These are phyloP conservation scores for Microsporum ferrugineum DNA, from an alignment of 2,329 filamentous ascomycete species.

Conservation along the genomic window DNA sequence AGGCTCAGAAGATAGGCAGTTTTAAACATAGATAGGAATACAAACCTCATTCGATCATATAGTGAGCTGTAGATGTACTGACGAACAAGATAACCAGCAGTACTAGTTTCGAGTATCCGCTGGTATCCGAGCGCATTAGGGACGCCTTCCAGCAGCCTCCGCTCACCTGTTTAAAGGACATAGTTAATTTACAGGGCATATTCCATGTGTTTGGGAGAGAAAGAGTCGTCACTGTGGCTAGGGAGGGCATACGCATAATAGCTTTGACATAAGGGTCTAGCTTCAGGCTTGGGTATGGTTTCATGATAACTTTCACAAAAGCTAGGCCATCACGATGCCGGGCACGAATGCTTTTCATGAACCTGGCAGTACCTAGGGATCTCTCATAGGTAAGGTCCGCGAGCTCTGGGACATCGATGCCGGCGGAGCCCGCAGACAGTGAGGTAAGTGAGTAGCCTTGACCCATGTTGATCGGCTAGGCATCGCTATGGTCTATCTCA, in stretches of 20 bases:
- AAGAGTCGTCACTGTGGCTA: not conserved
- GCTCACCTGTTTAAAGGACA: constrained; percentile 51
- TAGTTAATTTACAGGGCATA: not conserved
- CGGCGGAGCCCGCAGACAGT: constrained; percentile 79
- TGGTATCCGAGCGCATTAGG: constrained; percentile 88
- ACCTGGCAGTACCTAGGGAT: constrained; percentile 78
- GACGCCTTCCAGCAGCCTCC: constrained; percentile 65
- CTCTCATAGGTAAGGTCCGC: constrained; percentile 85
- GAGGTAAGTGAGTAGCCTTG: constrained; percentile 93
- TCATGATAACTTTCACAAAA: constrained; percentile 88
- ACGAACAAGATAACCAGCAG: constrained; percentile 81
- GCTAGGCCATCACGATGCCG: constrained; percentile 82
- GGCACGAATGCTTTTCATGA: constrained; percentile 93
- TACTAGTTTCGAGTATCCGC: constrained; percentile 80
- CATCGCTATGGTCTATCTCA: constrained; percentile 1
- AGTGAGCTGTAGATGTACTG: constrained; percentile 95
- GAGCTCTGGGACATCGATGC: constrained; percentile 88
- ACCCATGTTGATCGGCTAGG: constrained; percentile 55
- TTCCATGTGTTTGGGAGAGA: not conserved
- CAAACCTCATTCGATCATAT: constrained; percentile 72
- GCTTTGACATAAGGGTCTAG: constrained; percentile 66
- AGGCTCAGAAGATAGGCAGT: not conserved
- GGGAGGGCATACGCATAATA: constrained; percentile 53
- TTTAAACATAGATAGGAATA: not conserved
- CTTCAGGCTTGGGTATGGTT: constrained; percentile 73